phyloP scores from a whole-genome alignment of 2,329 filamentous ascomycete species.

The Helminthosporium solani region DNA sequence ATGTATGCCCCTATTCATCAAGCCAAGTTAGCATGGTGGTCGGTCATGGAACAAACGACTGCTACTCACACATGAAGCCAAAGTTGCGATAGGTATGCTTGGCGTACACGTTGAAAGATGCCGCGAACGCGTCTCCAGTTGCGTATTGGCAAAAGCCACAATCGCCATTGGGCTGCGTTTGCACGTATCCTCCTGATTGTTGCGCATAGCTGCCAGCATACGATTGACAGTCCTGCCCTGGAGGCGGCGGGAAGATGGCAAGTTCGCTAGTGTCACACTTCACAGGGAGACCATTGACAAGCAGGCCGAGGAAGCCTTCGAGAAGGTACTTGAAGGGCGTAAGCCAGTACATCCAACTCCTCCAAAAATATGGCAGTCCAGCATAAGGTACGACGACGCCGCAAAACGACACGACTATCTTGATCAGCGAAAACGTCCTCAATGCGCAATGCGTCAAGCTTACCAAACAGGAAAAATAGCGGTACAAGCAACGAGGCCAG shows the following conservation, averaged over 20 bases:
- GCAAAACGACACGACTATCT: conserved; percentile 65
- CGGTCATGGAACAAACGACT: too few relatives aligned
- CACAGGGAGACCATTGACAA: conserved; percentile 58
- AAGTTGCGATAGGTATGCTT: conserved; percentile 66
- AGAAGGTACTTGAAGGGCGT: conserved; percentile 69
- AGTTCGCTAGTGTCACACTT: conserved; percentile 58
- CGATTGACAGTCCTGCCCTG: conserved; percentile 59
- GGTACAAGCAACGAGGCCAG: conserved; percentile 67
- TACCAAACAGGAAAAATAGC: conserved; percentile 64
- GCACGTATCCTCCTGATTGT: conserved; percentile 62
- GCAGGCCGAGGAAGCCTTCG: conserved; percentile 60
- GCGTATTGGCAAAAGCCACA: conserved; percentile 67
- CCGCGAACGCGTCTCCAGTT: conserved; percentile 59
- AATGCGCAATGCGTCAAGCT: conserved; percentile 1
- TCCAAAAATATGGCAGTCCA: conserved; percentile 66
- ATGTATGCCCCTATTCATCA: conserved; percentile 55
- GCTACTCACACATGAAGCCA: conserved; percentile 58
- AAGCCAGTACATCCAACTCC: conserved; percentile 51
- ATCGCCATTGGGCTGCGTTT: conserved; percentile 54
- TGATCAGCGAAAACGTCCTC: conserved; percentile 2
- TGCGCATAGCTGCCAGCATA: conserved; percentile 59
- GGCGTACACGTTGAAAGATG: conserved; percentile 61
- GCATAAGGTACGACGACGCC: conserved; percentile 70
- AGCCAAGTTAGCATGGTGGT: background rate
- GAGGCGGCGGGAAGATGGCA: conserved; percentile 60